These are phyloP conservation scores for Hirsutella rhossiliensis DNA, from an alignment of 2,329 filamentous ascomycete genomes.

Conservation along the genomic window DNA sequence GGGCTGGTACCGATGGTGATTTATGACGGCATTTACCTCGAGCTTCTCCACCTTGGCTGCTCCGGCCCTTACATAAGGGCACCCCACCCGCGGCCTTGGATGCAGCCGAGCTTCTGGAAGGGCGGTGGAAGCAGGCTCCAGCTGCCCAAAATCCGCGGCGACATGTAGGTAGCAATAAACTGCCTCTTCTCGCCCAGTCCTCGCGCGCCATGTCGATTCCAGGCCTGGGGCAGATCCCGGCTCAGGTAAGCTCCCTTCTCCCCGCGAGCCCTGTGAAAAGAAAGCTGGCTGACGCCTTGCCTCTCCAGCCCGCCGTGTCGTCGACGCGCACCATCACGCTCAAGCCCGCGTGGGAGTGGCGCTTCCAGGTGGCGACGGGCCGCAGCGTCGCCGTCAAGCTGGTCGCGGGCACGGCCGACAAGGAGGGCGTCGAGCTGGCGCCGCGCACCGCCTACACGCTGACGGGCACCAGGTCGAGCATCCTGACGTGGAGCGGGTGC, in stretches of 20 bases:
- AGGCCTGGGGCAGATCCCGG: conserved; percentile 56
- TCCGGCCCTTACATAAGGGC: too few species aligned
- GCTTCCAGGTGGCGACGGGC: conserved; percentile 55
- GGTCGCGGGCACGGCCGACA: conserved; percentile 72
- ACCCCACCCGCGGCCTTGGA: too few species aligned
- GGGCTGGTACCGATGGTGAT: too few species aligned
- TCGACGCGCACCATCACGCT: conserved; percentile 39
- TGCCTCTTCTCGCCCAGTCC: neutral
- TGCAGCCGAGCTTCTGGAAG: too few species aligned
- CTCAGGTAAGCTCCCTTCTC: conserved; percentile 31
- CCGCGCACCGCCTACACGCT: conserved; percentile 71
- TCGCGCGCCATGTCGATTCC: conserved; percentile 55
- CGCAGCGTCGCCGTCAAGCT: conserved; percentile 43
- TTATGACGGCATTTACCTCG: too few species aligned
- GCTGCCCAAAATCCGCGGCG: too few species aligned
- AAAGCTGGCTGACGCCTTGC: neutral
- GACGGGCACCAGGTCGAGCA: conserved; percentile 68
- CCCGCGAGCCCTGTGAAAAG: neutral
- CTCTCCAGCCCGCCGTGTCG: conserved; percentile 21
- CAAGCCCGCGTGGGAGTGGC: conserved; percentile 60
- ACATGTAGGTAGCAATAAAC: neutral
- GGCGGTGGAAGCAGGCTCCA: too few species aligned
- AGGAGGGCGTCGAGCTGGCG: conserved; percentile 90
- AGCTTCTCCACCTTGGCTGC: too few species aligned
- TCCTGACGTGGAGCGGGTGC: conserved; percentile 89